Percentiles rank a stretch among this genome's conserved stretches.
phyloP scores from a whole-genome alignment of 805 yeast species.

The Nakazawaea ernobii region DNA sequence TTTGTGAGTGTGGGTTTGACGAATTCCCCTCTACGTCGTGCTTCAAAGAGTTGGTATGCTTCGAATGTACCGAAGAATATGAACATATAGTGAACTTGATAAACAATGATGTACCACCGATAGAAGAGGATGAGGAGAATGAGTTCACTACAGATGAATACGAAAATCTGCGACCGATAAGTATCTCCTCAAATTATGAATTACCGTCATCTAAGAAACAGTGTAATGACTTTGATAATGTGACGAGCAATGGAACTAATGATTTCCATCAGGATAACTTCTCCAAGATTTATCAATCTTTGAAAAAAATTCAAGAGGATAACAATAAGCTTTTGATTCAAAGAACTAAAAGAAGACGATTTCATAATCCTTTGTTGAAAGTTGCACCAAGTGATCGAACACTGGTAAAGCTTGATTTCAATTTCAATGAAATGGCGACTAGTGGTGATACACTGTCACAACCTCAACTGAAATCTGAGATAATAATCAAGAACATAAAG shows the following conservation, averaged over 20 bases:
- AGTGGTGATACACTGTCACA: too few relatives aligned
- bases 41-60: slow-evolving; percentile 11
- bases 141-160: neutral
- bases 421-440: neutral
- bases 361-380: slow-evolving; percentile 11
- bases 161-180: slow-evolving; percentile 1
- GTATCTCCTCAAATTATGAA: neutral
- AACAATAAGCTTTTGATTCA: slow-evolving; percentile 1
- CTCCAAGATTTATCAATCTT: slow-evolving; percentile 2
- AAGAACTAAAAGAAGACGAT: neutral
- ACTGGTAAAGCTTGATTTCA: neutral
- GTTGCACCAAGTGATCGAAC: neutral
- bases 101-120: neutral
- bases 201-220: slow-evolving; percentile 4
- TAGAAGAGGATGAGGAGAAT: neutral
- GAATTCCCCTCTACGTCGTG: neutral
- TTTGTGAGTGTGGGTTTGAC: slow-evolving; percentile 1
- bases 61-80: slow-evolving; percentile 9
- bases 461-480: neutral
- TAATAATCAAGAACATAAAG: neutral
- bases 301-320: slow-evolving; percentile 9
- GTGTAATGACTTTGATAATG: slow-evolving; percentile 4
- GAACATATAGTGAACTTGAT: slow-evolving; percentile 6
- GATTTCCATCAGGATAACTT: neutral
- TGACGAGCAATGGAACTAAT: neutral